Base-by-base conservation (phyloP, 2,329 filamentous ascomycete species). In the Aspergillus sp. region DNA sequence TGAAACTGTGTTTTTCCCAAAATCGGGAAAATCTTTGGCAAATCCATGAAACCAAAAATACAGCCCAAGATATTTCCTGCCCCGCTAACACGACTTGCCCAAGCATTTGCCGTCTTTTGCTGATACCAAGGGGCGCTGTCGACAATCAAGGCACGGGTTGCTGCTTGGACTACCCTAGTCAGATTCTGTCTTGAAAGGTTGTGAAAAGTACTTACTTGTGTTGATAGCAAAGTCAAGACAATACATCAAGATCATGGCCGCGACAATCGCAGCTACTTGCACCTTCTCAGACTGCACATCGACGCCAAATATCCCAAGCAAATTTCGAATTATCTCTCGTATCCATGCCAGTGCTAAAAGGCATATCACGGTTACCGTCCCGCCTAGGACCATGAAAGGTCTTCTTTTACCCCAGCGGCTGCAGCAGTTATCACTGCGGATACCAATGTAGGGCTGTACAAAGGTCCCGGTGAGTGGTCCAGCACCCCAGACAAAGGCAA, bases 191-290 rank as follows among this genome's bases (percentile, higher is more conserved):
- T 47, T 49, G 15, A 12, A 13, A 15, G 6, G 12, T 19, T 6
- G 17, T 33, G 17, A 13, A n/a, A 7, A 25, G 7, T 37, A 4
- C 55, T 35, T 71, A 86, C 84, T 85, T 48, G 90, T 93, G 69
- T 97, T 97, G 73, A 97, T 93, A 60, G 90, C 83, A 67, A 97
- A 93, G 66, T 97, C 91, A 44, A 97, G 78, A 44, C 93, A 76
- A 68, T 95, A 97, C 59, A 97, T 86, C 72, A 90, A 85, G 27
- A 90, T 64, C 4, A 95, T 89, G 6, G 91, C 91, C 48, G 88
- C 78, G 25, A 88, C 73, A 55, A 95, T 91, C 42, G 86, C 80
- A 38, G 76, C 73, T 3, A 76, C 77, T 60, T 81, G 84, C 42
- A 86, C 84, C 3, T 76, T 80, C 6, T 77, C 58, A 0, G 85